Percentiles rank a stretch among this genome's conserved stretches.
phyloP scores from a whole-genome alignment of 805 yeast species.

The Lachancea kluyveri region DNA sequence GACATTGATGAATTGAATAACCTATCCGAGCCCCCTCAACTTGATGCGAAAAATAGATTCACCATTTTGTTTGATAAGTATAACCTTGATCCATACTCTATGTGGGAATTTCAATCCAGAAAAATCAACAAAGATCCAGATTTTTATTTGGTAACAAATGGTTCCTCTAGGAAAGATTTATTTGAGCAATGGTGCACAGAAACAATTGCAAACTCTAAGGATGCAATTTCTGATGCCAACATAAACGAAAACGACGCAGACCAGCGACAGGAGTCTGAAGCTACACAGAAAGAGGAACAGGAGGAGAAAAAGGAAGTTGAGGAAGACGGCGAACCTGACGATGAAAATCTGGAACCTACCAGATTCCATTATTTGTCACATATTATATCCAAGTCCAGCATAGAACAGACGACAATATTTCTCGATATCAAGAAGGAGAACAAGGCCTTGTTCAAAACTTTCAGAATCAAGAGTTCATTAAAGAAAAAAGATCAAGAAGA shows the following conservation, averaged over 20 bases:
- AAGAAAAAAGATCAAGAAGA: conserved; percentile 19
- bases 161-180: conserved; percentile 31
- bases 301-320: conserved; percentile 8
- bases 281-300: conserved; percentile 14
- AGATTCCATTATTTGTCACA: conserved; percentile 29
- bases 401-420: conserved; percentile 18
- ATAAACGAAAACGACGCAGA: not conserved
- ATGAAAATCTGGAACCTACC: conserved; percentile 19
- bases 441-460: conserved; percentile 19
- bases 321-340: conserved; percentile 10
- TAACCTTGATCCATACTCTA: conserved; percentile 37
- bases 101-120: conserved; percentile 43
- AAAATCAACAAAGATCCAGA: conserved; percentile 38
- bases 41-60: conserved; percentile 21
- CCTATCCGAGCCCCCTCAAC: conserved; percentile 12
- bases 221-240: conserved; percentile 6
- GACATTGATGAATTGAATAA: conserved; percentile 14
- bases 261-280: conserved; percentile 3
- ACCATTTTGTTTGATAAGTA: conserved; percentile 30
- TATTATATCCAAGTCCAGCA: conserved; percentile 21
- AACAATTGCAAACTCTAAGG: conserved; percentile 8
- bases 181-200: conserved; percentile 43
- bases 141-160: conserved; percentile 32
- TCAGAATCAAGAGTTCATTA: conserved; percentile 18
- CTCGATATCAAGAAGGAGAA: conserved; percentile 22